Base-by-base conservation (phyloP, 768 basidiomycete species). In the Butyriboletus loyo region DNA sequence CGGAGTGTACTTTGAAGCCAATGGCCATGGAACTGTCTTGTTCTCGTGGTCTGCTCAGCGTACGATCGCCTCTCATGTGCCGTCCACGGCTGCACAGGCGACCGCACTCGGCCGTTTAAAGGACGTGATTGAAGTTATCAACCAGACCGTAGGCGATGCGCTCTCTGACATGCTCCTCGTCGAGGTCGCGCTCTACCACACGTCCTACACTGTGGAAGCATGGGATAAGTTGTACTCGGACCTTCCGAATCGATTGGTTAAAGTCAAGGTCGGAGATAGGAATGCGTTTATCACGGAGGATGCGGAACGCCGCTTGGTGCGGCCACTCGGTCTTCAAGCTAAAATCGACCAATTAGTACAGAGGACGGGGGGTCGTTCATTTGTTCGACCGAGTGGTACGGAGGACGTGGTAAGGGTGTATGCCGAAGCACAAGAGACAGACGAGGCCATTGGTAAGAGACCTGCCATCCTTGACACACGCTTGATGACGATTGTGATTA, bases 1-100 rank as follows among this genome's bases (percentile, higher is more conserved):
- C 50, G 97, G 97, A n/a, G 92, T 99, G 40, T 99, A 99, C 73
- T 99, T 99, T 63, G 97, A 99, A 70, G 97, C 97, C 31, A 99
- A 99, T 67, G 97, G 97, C 3, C 97, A 99, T 62, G 97, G 97
- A 30, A 99, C 97, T 3, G 92, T 98, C 42, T 72, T 98, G 50
- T 98, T 99, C 75, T 98, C 97, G 13, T 81, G 78, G 7, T 68
- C 79, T 19, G 88, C 92, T 4, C 78, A 86, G 50, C 74, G 81
- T 22, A 79, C 69, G 40, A 76, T 99, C 36, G 62, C 73, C 28
- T 71, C 73, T 22, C 75, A 90, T 63, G 76, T 88, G 58, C 87
- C 96, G 2, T 80, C 83, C 36, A 91, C 91, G 2, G 85, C 90
- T 21, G 87, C 89, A 10, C 92, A 96, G 61, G 83, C 82, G 19